A percentile compares a stretch with the other conserved stretches of the same genome.
Conservation (phyloP, 2,329 filamentous ascomycete genomes). For the Aureobasidium sp. region DNA sequence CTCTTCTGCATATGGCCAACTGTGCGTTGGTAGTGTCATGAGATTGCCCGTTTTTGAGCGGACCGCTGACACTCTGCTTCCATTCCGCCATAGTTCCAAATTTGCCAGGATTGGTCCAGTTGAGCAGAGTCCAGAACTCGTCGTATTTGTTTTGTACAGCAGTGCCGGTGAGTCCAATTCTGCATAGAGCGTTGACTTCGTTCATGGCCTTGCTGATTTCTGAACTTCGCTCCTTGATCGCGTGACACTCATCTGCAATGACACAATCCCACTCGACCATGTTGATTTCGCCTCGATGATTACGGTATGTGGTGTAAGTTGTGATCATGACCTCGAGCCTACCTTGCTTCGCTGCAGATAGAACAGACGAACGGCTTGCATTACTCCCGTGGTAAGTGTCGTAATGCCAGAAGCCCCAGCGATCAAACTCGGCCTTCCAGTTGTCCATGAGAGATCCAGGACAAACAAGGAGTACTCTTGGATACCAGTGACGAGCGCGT, state of each 20-base stretch:
- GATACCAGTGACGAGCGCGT: conserved; percentile 64
- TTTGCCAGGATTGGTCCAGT: conserved; percentile 85
- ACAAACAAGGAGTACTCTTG: conserved; percentile 74
- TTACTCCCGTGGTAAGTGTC: conserved; percentile 67
- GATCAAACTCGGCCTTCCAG: conserved; percentile 75
- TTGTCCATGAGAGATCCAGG: conserved; percentile 83
- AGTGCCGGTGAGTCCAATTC: conserved; percentile 88
- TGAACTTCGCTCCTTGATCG: conserved; percentile 69
- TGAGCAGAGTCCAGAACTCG: conserved; percentile 89
- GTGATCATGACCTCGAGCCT: conserved; percentile 86
- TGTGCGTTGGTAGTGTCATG: conserved; percentile 82
- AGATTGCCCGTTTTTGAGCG: conserved; percentile 78
- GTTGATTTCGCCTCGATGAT: conserved; percentile 70
- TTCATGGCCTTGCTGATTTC: conserved; percentile 81
- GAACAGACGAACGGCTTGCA: conserved; percentile 47
- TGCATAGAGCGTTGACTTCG: conserved; percentile 80
- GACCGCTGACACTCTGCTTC: conserved; percentile 67
- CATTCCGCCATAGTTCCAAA: conserved; percentile 63
- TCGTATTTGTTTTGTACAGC: conserved; percentile 98
- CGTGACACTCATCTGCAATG: conserved; percentile 88
- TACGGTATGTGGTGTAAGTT: conserved; percentile 80
- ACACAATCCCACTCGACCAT: conserved; percentile 87
- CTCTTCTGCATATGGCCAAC: conserved; percentile 69
- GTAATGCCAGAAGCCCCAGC: conserved; percentile 95
- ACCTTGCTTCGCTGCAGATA: conserved; percentile 58